phyloP scores from a whole-genome alignment of 306 rosid species.

The Pterocarpus santalinus region DNA sequence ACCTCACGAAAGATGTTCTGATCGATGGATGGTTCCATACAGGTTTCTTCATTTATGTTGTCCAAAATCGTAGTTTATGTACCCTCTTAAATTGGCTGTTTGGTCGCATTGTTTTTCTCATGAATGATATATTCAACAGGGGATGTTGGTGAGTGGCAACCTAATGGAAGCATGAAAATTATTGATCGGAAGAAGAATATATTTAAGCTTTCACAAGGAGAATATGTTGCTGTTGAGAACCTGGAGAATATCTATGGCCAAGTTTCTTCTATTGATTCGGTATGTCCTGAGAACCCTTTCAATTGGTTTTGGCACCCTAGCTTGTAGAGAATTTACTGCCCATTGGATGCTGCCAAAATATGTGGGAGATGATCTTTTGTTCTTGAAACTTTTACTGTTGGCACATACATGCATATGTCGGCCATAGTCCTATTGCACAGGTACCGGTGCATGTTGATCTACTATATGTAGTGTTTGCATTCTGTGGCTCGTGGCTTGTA shows the following conservation, averaged over 20 bases:
- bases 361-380: conserved; percentile 19
- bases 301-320: conserved; percentile 25
- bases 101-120: conserved; percentile 28
- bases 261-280: conserved; percentile 78
- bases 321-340: conserved; percentile 20
- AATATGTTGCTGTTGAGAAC: conserved; percentile 98
- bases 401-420: conserved; percentile 1
- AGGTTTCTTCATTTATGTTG: conserved; percentile 60
- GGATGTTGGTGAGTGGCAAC: conserved; percentile 97
- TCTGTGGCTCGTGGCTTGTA: conserved; percentile 26
- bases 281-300: conserved; percentile 53
- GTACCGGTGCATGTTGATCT: conserved; percentile 27
- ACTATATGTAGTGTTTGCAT: conserved; percentile 16
- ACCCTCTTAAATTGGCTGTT: conserved; percentile 16
- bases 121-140: conserved; percentile 63
- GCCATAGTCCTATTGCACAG: conserved; percentile 10
- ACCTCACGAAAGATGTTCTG: conserved; percentile 90
- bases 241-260: conserved; percentile 85
- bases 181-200: conserved; percentile 98
- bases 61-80: conserved; percentile 31
- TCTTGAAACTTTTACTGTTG: conserved; percentile 7
- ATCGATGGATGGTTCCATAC: conserved; percentile 96
- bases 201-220: conserved; percentile 99
- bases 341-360: conserved; percentile 22
- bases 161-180: conserved; percentile 94